phyloP scores from a whole-genome alignment of 2,329 filamentous ascomycete genomes.

The Nothopassalora personata region DNA sequence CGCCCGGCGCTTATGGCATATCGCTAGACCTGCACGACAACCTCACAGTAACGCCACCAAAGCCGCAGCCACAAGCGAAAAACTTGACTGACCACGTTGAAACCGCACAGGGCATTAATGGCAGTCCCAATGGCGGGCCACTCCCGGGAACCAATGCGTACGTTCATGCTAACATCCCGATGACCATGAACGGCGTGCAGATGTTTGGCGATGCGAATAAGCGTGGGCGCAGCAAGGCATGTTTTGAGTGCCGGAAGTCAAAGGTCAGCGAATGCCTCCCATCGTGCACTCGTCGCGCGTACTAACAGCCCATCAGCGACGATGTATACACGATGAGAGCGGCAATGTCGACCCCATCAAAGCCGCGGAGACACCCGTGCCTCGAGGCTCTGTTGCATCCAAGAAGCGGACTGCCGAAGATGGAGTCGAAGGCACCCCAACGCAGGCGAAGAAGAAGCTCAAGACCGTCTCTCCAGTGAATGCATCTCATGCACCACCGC shows the following conservation, averaged over 20 bases:
- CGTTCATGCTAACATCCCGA: conserved; percentile 35
- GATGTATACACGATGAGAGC: conserved; percentile 62
- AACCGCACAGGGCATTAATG: conserved; percentile 2
- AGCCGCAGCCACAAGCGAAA: background rate
- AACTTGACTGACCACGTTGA: conserved; percentile 11
- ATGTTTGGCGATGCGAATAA: conserved; percentile 46
- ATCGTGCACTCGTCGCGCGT: background rate
- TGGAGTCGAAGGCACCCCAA: conserved; percentile 30
- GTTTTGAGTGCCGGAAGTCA: conserved; percentile 62
- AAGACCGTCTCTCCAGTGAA: conserved; percentile 12
- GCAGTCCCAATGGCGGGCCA: conserved; percentile 15
- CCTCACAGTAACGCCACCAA: conserved; percentile 24
- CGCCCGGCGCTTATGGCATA: conserved; percentile 13
- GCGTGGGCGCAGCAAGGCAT: conserved; percentile 54
- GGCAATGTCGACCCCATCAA: conserved; percentile 61
- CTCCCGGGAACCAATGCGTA: conserved; percentile 31
- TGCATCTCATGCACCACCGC: background rate
- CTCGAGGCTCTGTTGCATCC: conserved; percentile 51
- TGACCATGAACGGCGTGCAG: conserved; percentile 53
- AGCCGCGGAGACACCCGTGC: conserved; percentile 56
- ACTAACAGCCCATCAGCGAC: conserved; percentile 43
- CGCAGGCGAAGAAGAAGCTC: conserved; percentile 23
- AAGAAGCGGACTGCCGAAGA: conserved; percentile 47
- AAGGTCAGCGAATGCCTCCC: conserved; percentile 45
- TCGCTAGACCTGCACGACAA: conserved; percentile 25